phyloP scores from a whole-genome alignment of 164 flowering plant genomes.

The Liriodendron chinense region DNA sequence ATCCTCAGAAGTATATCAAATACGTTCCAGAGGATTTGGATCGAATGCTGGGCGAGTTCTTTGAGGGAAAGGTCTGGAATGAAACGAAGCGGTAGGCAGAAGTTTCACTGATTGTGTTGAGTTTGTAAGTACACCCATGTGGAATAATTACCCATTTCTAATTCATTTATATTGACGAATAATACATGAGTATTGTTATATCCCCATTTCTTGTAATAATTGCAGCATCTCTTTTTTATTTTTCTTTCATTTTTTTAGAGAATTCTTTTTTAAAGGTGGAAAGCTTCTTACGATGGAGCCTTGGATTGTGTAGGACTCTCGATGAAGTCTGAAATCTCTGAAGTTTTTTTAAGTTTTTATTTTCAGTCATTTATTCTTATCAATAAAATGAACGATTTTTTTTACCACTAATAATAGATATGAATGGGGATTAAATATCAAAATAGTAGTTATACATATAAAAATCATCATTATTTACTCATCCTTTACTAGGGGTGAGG shows the following conservation, averaged over 20 bases:
- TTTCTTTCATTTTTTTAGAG: neutral
- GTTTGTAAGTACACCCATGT: neutral
- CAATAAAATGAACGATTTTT: too few relatives aligned
- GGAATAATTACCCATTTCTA: neutral
- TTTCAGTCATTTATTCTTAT: too few relatives aligned
- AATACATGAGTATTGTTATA: neutral
- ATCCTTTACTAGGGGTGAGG: too few relatives aligned
- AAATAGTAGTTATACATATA: too few relatives aligned
- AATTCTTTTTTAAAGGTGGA: neutral
- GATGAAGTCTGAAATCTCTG: neutral
- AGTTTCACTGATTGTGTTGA: neutral
- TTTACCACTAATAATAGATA: too few relatives aligned
- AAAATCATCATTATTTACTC: too few relatives aligned
- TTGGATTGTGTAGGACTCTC: neutral
- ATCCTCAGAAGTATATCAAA: conserved; percentile 81
- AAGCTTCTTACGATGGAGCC: neutral
- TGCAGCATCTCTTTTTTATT: neutral
- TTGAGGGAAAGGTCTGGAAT: conserved; percentile 77
- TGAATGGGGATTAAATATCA: too few relatives aligned
- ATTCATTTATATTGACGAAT: neutral
- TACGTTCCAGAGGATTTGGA: conserved; percentile 80
- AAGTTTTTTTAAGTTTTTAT: too few relatives aligned
- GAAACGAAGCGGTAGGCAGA: conserved; percentile 55
- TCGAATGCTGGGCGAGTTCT: conserved; percentile 83
- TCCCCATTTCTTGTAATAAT: neutral